phyloP scores from a whole-genome alignment of 441 rosid genomes.

The Euphorbia schlechtendalii region DNA sequence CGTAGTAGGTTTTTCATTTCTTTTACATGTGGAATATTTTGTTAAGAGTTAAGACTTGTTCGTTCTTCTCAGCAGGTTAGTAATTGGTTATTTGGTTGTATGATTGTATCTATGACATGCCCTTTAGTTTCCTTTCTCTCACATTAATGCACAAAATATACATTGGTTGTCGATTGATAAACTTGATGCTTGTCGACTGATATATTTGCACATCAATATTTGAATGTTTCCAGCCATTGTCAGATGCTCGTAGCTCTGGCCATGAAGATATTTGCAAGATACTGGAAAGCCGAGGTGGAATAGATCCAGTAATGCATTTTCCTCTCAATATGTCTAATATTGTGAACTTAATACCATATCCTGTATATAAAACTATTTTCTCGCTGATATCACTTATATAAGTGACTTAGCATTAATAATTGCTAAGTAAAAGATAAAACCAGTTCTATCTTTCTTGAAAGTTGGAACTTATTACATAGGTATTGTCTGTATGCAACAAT shows the following conservation, averaged over 20 bases:
- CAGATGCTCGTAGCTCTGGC: conserved; percentile 47
- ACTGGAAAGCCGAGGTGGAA: conserved; percentile 43
- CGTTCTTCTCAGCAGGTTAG: not conserved
- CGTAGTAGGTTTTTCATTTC: not conserved
- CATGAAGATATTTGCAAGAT: conserved; percentile 47
- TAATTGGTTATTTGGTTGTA: no score
- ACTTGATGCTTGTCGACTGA: no score
- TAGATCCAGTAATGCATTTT: conserved; percentile 41
- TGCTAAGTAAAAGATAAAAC: not conserved
- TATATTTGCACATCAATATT: conserved; percentile 5
- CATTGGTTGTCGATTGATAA: not conserved
- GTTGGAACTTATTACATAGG: not conserved
- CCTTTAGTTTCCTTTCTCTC: not conserved
- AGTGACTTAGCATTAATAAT: no score
- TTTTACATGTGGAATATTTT: not conserved
- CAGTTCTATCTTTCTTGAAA: not conserved
- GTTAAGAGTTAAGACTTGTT: no score
- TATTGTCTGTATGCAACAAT: not conserved
- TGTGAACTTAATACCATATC: not conserved
- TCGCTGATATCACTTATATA: not conserved
- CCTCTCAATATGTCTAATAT: not conserved
- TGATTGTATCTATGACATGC: not conserved
- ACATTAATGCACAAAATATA: not conserved
- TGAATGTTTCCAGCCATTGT: conserved; percentile 40
- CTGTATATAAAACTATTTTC: not conserved